These are phyloP conservation scores for Candida coquimbonensis DNA, from an alignment of 805 yeast species.

Conservation along the genomic window DNA sequence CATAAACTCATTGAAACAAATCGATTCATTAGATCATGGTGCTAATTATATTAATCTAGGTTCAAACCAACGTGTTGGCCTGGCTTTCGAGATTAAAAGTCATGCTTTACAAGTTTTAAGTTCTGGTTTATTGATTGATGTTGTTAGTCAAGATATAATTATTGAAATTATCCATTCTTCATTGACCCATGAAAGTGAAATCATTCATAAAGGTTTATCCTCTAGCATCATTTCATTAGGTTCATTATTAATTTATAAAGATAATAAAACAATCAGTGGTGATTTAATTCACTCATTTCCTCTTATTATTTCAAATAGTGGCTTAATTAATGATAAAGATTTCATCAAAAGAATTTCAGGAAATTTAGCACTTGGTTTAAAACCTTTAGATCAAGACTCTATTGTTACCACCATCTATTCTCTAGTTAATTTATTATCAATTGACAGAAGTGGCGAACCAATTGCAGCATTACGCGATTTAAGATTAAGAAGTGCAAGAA, in stretches of 20 bases:
- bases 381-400: slow-evolving; percentile 69
- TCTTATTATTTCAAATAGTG: slow-evolving; percentile 34
- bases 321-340: slow-evolving; percentile 43
- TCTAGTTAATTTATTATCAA: slow-evolving; percentile 64
- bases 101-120: slow-evolving; percentile 54
- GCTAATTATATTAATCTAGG: slow-evolving; percentile 49
- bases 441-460: slow-evolving; percentile 38
- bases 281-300: slow-evolving; percentile 38
- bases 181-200: slow-evolving; percentile 44
- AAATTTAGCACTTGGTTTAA: slow-evolving; percentile 59
- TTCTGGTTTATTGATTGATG: slow-evolving; percentile 43
- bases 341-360: slow-evolving; percentile 48
- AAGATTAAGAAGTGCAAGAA: slow-evolving; percentile 25
- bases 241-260: slow-evolving; percentile 39
- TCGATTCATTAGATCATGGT: slow-evolving; percentile 43
- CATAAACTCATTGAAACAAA: slow-evolving; percentile 16
- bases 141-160: slow-evolving; percentile 37
- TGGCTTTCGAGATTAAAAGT: slow-evolving; percentile 50
- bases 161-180: slow-evolving; percentile 42
- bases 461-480: slow-evolving; percentile 29
- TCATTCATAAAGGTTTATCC: slow-evolving; percentile 46
- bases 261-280: slow-evolving; percentile 25
- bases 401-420: slow-evolving; percentile 81
- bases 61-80: slow-evolving; percentile 37
- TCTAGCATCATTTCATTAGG: slow-evolving; percentile 48